A percentile compares a stretch with the other conserved stretches of the same genome.
Conservation (phyloP, 164 flowering plant genomes). For the Platanus orientalis region DNA sequence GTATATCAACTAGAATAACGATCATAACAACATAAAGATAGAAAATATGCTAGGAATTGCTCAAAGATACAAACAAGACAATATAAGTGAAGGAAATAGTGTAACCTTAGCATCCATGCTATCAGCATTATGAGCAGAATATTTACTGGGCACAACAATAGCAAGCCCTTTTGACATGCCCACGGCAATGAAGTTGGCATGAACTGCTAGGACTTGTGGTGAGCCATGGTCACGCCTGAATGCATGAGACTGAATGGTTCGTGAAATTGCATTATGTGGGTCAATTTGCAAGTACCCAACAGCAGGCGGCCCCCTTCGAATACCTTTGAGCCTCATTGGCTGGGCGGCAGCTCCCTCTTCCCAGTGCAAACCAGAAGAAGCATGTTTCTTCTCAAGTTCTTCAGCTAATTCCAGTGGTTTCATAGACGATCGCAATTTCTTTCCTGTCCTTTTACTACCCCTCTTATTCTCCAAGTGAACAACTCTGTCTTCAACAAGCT, state of each 20-base stretch:
- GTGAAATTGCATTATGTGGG: constrained; percentile 51
- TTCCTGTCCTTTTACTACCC: constrained; percentile 32
- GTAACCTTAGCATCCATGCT: constrained; percentile 81
- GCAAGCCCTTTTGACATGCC: constrained; percentile 83
- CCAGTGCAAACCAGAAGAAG: constrained; percentile 80
- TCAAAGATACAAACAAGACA: not conserved
- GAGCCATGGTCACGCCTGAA: constrained; percentile 84
- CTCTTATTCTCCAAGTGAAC: constrained; percentile 45
- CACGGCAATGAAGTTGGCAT: constrained; percentile 73
- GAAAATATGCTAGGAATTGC: not conserved
- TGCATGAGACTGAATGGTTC: constrained; percentile 56
- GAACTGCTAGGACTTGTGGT: constrained; percentile 80
- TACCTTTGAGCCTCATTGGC: constrained; percentile 99
- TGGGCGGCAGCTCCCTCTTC: constrained; percentile 97
- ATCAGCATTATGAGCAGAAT: constrained; percentile 64
- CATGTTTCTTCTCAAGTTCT: constrained; percentile 80
- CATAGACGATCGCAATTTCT: constrained; percentile 31
- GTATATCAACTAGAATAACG: no score
- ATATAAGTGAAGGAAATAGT: not conserved
- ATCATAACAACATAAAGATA: constrained; percentile 4
- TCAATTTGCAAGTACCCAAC: constrained; percentile 85
- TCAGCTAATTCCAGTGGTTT: constrained; percentile 89
- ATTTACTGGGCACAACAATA: constrained; percentile 71
- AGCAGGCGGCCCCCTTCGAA: constrained; percentile 67
- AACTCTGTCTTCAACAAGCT: constrained; percentile 48